Base-by-base conservation (phyloP, 768 basidiomycete genomes). In the Russula griseocarnosa region DNA sequence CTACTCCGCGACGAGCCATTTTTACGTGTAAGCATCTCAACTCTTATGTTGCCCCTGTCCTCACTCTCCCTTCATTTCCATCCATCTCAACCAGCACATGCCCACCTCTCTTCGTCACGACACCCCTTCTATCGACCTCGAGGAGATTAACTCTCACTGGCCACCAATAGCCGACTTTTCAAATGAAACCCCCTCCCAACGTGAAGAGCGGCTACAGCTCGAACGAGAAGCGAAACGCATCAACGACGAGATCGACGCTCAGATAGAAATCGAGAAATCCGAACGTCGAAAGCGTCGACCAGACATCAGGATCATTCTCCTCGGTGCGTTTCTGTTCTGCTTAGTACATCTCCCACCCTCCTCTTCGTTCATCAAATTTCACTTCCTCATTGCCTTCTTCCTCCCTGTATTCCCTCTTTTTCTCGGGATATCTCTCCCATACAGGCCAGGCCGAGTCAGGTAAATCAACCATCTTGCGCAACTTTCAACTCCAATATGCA, bases 361-460 rank as follows among this genome's bases (percentile, higher is more conserved):
- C 18, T 16, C 38, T 26, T 28, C 20, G 16, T 26, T 50, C 3
- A 50, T 26, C 1, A 28, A 50, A 9, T 22, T 22, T 47, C 9
- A 11, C 46, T 22, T 40, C 46, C 46, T 8, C n/a, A 46, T 40
- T n/a, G 46, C n/a, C 22, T 20, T 46, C 46, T 22, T 5, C 46
- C 10, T 11, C 40, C 8, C 20, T 38, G 40, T 7, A 32, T 24
- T 38, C 18, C 9, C 5, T 24, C 14, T 38, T 36, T 36, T 36
- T 22, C 20, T 16, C 34, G 20, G 7, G 10, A 36, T 36, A 10
- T 53, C 11, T 18, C 14, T 22, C 53, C 51, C 10, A 14, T 13
- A 30, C 63, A 86, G 85, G 86, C 54, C 86, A 86, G 72, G 82
- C 85, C 36, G 85, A 86, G 74, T 83, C 84, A 7, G 86, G 86